Conservation (phyloP, 1,284 basidiomycete species). For the Ustilago xerochloae region DNA sequence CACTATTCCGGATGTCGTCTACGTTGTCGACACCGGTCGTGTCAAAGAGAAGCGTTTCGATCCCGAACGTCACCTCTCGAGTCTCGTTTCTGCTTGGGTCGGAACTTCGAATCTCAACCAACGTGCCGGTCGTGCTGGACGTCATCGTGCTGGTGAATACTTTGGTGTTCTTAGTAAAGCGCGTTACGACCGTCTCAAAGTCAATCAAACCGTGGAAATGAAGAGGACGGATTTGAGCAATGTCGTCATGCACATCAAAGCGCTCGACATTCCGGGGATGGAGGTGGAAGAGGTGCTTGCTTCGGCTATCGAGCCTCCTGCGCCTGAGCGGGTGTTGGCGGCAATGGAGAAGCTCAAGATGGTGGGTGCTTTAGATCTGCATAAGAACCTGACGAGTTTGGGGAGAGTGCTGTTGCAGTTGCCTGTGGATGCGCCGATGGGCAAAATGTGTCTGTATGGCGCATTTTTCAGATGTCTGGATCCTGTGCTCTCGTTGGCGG, state of each 20-base stretch:
- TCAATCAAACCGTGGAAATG: conserved; percentile 95
- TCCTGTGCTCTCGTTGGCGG: conserved; percentile 86
- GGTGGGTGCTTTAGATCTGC: conserved; percentile 85
- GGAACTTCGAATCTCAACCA: conserved; percentile 93
- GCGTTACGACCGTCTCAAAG: conserved; percentile 76
- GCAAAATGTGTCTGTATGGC: conserved; percentile 87
- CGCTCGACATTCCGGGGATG: conserved; percentile 90
- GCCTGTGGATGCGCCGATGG: conserved; percentile 89
- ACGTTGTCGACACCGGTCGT: conserved; percentile 88
- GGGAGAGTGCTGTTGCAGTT: conserved; percentile 88
- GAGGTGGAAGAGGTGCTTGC: conserved; percentile 86
- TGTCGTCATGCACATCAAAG: conserved; percentile 85
- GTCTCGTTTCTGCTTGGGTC: conserved; percentile 88
- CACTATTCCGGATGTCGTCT: conserved; percentile 95
- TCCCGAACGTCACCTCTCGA: conserved; percentile 85
- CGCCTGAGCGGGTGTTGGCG: conserved; percentile 78
- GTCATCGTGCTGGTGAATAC: conserved; percentile 91
- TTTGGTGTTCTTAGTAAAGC: conserved; percentile 82
- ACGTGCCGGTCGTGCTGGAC: conserved; percentile 90
- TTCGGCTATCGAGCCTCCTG: conserved; percentile 90
- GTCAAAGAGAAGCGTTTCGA: conserved; percentile 95
- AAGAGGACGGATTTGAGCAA: conserved; percentile 74
- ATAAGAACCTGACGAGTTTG: conserved; percentile 84
- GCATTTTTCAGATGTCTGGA: conserved; percentile 94
- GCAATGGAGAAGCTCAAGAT: conserved; percentile 85